Base-by-base conservation (phyloP, 257 asterid genomes). In the Solanum acaule region DNA sequence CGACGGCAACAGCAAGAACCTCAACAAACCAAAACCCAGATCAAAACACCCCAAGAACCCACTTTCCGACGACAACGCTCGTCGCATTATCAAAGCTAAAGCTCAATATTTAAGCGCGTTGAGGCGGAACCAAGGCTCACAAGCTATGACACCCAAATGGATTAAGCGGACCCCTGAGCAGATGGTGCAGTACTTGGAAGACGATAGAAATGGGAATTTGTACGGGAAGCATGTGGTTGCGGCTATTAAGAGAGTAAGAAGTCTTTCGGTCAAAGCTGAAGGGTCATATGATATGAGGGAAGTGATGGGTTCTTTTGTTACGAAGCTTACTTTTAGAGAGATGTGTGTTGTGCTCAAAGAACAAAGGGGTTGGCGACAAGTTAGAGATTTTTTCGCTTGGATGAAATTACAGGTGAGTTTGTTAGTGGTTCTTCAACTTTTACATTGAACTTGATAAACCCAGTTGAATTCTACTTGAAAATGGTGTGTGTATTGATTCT, bases 261-360 rank as follows among this genome's bases (percentile, higher is more conserved):
- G 98, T 87, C 93, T 91, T 67, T 92, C 98, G 18, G 93, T 70
- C 86, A 86, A 90, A 95, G 88, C 95, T 44, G 92, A 92, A 12
- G 97, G 98, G 78, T 92, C 93, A 31, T 97, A 95, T 85, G 90
- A 93, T 88, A 95, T 96, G 95, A 95, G 99, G 90, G 93, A 92
- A 87, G 96, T 93, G 46, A 93, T 97, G 99, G 68, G 93, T 20
- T 93, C 97, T 25, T 97, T 97, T 92, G 98, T 97, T 37, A 90
- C 98, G 0, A 94, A 96, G 94, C 98, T 97, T 87, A 96, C 91
- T 88, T 96, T 94, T 42, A 93, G 96, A 84, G 99, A 97, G 88
- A 97, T 96, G 99, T 96, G 98, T 87, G 91, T 93, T 88, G 99
- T 97, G 75, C 90, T 97, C 94, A 97, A 96, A 93, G 99, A 97